Evolutionary conservation across 1,139 yeast genomes (phyloP).

Genomic region (Magnusiomyces tetraspermus): DNA sequence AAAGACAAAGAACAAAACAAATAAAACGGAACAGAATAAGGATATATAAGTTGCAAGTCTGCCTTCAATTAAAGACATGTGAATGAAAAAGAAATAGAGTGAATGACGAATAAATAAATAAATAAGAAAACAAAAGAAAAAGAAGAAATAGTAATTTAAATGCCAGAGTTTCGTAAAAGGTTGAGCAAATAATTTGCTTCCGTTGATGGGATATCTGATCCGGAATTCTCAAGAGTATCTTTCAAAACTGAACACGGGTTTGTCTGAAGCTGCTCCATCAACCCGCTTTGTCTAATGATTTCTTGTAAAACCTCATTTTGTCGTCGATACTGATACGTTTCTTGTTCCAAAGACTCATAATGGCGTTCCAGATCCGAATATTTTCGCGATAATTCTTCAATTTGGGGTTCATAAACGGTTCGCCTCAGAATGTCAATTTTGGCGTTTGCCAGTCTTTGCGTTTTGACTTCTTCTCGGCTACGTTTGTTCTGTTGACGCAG

Average conservation of each 20-base stretch:
- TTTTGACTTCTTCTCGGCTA: background rate
- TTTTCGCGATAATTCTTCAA: background rate
- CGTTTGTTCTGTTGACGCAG: background rate
- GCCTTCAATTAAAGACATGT: too few relatives aligned
- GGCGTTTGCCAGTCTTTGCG: background rate
- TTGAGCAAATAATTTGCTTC: background rate
- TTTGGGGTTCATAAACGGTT: background rate
- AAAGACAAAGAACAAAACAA: too few relatives aligned
- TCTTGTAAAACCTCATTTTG: background rate
- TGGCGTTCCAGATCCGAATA: background rate
- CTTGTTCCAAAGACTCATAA: background rate
- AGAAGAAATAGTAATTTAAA: background rate
- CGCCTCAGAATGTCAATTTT: background rate
- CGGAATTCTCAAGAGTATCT: background rate
- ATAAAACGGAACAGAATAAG: too few relatives aligned
- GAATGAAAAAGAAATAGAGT: background rate
- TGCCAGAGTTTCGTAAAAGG: background rate
- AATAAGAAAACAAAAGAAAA: too few relatives aligned
- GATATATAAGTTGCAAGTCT: too few relatives aligned
- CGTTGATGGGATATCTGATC: background rate
- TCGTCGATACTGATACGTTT: background rate
- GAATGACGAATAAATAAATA: too few relatives aligned
- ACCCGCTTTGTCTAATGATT: background rate
- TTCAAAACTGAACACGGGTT: background rate
- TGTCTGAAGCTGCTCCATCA: background rate